Percentiles rank a stretch among this genome's conserved stretches.
phyloP scores from a whole-genome alignment of 1,284 basidiomycete genomes.

The Ceratobasidium sp. region DNA sequence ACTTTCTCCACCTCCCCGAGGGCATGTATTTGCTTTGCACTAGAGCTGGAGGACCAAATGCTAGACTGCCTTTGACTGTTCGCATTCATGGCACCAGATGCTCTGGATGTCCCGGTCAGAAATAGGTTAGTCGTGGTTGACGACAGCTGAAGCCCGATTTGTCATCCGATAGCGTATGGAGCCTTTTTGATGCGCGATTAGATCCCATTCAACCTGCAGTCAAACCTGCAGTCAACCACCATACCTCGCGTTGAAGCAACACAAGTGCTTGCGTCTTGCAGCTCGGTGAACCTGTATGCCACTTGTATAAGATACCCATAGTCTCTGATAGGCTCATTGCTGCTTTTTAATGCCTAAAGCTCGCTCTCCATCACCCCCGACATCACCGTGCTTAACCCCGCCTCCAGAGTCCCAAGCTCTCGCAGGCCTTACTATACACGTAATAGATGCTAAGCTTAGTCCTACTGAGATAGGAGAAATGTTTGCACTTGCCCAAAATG shows the following conservation, averaged over 20 bases:
- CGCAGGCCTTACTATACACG: slow-evolving; percentile 52
- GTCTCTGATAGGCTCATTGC: slow-evolving; percentile 1
- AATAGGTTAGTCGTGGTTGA: not conserved
- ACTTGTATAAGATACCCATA: slow-evolving; percentile 13
- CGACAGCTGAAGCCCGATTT: not conserved
- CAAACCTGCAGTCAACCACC: not conserved
- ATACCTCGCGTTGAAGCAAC: not conserved
- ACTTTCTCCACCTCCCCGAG: slow-evolving; percentile 84
- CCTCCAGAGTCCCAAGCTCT: slow-evolving; percentile 31
- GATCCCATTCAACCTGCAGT: not conserved
- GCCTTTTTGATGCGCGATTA: not conserved
- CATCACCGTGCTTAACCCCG: slow-evolving; percentile 36
- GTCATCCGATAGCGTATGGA: not conserved
- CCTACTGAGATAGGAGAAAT: slow-evolving; percentile 58
- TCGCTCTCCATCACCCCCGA: slow-evolving; percentile 13
- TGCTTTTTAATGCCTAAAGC: slow-evolving; percentile 20
- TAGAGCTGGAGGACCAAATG: slow-evolving; percentile 46
- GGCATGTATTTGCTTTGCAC: slow-evolving; percentile 78
- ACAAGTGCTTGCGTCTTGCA: not conserved
- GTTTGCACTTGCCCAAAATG: slow-evolving; percentile 50
- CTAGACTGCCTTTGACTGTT: slow-evolving; percentile 33
- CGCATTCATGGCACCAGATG: slow-evolving; percentile 12
- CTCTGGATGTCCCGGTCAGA: not conserved
- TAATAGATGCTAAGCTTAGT: slow-evolving; percentile 68
- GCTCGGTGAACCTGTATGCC: not conserved